A percentile compares a stretch with the other conserved stretches of the same genome.
Conservation (phyloP, 2,329 filamentous ascomycete species). For the Pyrenochaeta sp. region DNA sequence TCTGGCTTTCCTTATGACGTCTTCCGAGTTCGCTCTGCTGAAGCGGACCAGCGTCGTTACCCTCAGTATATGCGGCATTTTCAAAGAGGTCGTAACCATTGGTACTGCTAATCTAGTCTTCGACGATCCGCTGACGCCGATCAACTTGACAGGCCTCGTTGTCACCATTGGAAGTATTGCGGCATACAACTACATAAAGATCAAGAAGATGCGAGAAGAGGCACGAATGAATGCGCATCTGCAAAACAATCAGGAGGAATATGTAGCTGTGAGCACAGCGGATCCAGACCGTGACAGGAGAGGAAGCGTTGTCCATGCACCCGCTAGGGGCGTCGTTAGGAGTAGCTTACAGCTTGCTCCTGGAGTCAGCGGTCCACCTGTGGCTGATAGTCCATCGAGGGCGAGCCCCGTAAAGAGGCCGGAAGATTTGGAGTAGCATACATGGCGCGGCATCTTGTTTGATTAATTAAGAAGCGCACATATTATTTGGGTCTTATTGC, state of each 20-base stretch:
- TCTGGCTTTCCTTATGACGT: conserved; percentile 96
- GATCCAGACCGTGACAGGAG: conserved; percentile 40
- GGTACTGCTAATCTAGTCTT: conserved; percentile 87
- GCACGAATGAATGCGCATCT: conserved; percentile 63
- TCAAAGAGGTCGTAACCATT: conserved; percentile 98
- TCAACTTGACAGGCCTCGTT: conserved; percentile 88
- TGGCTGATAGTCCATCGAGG: conserved; percentile 38
- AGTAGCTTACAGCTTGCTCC: conserved; percentile 50
- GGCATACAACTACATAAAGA: conserved; percentile 95
- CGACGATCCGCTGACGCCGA: conserved; percentile 82
- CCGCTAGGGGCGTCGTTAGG: conserved; percentile 43
- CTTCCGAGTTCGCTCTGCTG: conserved; percentile 92
- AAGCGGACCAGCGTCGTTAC: conserved; percentile 96
- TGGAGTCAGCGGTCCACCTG: conserved; percentile 21
- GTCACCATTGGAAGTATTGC: conserved; percentile 87
- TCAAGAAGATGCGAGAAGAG: conserved; percentile 84
- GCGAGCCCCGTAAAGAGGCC: conserved; percentile 56
- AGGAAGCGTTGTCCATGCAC: conserved; percentile 21
- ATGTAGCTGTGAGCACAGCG: conserved; percentile 45
- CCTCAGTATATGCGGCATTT: conserved; percentile 94
- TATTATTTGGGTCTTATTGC: conserved; percentile 7
- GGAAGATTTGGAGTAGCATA: conserved; percentile 53
- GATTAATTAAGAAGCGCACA: conserved; percentile 7
- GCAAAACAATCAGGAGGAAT: conserved; percentile 46
- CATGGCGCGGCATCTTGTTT: conserved; percentile 3